Percentiles rank a stretch among this genome's conserved stretches.
These are phyloP conservation scores for Myriosclerotinia curreyana DNA, from an alignment of 2,329 filamentous ascomycete species.

Conservation along the genomic window DNA sequence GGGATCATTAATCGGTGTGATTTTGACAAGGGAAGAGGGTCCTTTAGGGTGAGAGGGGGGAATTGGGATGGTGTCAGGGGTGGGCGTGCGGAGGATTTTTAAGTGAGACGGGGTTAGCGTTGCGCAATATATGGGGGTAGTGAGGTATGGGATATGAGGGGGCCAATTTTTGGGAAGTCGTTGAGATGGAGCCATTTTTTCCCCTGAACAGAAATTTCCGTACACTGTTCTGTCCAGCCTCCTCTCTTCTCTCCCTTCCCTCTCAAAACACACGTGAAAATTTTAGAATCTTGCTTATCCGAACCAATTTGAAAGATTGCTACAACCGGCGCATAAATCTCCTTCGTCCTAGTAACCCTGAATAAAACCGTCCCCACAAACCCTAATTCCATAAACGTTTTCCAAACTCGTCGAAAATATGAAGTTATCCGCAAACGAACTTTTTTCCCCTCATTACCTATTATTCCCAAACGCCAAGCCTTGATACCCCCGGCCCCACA, in stretches of 20 bases:
- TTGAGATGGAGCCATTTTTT: slow-evolving; percentile 18
- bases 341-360: too few relatives aligned
- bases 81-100: slow-evolving; percentile 27
- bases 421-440: not conserved
- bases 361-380: not conserved
- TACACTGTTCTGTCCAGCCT: not conserved
- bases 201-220: not conserved
- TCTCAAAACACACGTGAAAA: too few relatives aligned
- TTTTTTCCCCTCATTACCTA: not conserved
- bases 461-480: slow-evolving; percentile 1
- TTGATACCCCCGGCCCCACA: slow-evolving; percentile 3
- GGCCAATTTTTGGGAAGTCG: slow-evolving; percentile 58
- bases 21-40: slow-evolving; percentile 51
- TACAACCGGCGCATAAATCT: not conserved
- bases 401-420: too few relatives aligned
- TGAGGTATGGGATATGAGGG: slow-evolving; percentile 50
- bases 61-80: slow-evolving; percentile 38
- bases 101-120: slow-evolving; percentile 28
- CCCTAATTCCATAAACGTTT: too few relatives aligned
- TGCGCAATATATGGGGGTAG: slow-evolving; percentile 49
- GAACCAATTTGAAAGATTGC: not conserved
- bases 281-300: not conserved
- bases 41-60: slow-evolving; percentile 42
- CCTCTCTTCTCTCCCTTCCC: too few relatives aligned
- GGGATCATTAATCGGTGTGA: slow-evolving; percentile 50